These are phyloP conservation scores for Hordeum marinum DNA, from an alignment of 176 grass and related monocot species.

Conservation along the genomic window DNA sequence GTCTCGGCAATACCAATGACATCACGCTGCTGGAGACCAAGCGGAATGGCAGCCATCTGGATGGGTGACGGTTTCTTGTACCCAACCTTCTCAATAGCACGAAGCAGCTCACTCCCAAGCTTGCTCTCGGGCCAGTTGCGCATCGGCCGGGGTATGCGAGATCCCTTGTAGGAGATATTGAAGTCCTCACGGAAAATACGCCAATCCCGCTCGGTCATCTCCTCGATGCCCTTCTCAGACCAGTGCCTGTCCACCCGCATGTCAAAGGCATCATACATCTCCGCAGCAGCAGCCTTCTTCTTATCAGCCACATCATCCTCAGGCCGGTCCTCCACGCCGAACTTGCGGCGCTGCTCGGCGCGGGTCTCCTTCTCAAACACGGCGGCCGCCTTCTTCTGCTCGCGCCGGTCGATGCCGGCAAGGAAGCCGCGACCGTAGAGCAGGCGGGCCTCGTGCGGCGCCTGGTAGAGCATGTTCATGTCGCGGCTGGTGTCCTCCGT, in stretches of 20 bases:
- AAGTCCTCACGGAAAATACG: constrained; percentile 95
- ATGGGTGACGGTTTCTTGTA: constrained; percentile 85
- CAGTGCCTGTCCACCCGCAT: constrained; percentile 95
- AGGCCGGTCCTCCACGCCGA: constrained; percentile 61
- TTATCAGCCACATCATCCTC: constrained; percentile 59
- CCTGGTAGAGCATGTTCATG: constrained; percentile 89
- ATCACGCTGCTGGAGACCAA: constrained; percentile 94
- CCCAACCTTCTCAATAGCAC: constrained; percentile 77
- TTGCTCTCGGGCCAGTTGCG: constrained; percentile 82
- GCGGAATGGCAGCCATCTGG: constrained; percentile 94
- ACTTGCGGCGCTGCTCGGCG: constrained; percentile 71
- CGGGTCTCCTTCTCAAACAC: constrained; percentile 83
- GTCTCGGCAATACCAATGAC: constrained; percentile 97
- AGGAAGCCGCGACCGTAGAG: constrained; percentile 91
- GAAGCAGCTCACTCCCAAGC: constrained; percentile 70
- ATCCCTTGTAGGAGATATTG: constrained; percentile 97
- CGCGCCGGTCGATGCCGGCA: constrained; percentile 79
- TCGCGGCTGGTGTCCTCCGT: constrained; percentile 93
- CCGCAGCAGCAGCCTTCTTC: constrained; percentile 74
- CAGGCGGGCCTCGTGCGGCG: constrained; percentile 71
- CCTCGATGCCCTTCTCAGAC: constrained; percentile 77
- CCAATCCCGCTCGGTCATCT: constrained; percentile 93
- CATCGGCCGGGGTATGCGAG: constrained; percentile 83
- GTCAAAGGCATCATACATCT: constrained; percentile 86
- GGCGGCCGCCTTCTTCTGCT: constrained; percentile 87